Conservation (phyloP, 768 basidiomycete species). For the Steccherinum ochraceum region DNA sequence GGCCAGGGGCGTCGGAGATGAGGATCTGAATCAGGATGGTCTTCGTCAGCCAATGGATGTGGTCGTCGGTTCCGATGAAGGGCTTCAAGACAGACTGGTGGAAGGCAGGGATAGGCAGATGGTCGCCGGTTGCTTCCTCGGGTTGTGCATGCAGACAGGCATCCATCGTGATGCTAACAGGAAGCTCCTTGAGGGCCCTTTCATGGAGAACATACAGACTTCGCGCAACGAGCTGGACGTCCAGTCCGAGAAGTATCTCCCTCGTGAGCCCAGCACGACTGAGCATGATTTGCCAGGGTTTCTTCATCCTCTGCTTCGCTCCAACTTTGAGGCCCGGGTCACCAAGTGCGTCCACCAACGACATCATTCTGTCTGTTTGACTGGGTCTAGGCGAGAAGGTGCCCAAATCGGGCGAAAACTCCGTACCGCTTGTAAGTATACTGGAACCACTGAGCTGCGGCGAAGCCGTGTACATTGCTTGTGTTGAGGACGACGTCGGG, state of each 20-base stretch:
- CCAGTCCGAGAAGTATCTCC: slow-evolving; percentile 58
- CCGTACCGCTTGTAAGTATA: slow-evolving; percentile 3
- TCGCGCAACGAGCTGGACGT: slow-evolving; percentile 52
- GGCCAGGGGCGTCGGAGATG: slow-evolving; percentile 44
- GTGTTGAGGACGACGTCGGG: slow-evolving; percentile 42
- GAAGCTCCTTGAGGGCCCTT: slow-evolving; percentile 36
- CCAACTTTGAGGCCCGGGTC: slow-evolving; percentile 10
- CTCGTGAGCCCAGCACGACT: slow-evolving; percentile 63
- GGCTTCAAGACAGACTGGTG: slow-evolving; percentile 15
- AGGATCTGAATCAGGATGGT: slow-evolving; percentile 66
- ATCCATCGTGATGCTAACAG: slow-evolving; percentile 36
- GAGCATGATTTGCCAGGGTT: slow-evolving; percentile 42
- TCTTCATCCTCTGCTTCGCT: slow-evolving; percentile 10
- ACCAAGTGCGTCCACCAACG: slow-evolving; percentile 20
- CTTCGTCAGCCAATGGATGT: slow-evolving; percentile 79
- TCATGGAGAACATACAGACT: slow-evolving; percentile 63
- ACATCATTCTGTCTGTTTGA: slow-evolving; percentile 18
- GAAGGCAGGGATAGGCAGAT: background rate
- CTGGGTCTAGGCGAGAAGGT: slow-evolving; percentile 25
- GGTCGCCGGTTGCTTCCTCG: slow-evolving; percentile 1
- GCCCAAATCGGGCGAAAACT: slow-evolving; percentile 20
- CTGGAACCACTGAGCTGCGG: slow-evolving; percentile 27
- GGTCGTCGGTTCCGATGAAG: slow-evolving; percentile 63
- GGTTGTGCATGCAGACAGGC: slow-evolving; percentile 1
- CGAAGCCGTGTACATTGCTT: slow-evolving; percentile 46